Percentiles rank a stretch among this genome's conserved stretches.
Evolutionary conservation across 345 rosid genomes (phyloP).

Genomic region (Microthlaspi erraticum): DNA sequence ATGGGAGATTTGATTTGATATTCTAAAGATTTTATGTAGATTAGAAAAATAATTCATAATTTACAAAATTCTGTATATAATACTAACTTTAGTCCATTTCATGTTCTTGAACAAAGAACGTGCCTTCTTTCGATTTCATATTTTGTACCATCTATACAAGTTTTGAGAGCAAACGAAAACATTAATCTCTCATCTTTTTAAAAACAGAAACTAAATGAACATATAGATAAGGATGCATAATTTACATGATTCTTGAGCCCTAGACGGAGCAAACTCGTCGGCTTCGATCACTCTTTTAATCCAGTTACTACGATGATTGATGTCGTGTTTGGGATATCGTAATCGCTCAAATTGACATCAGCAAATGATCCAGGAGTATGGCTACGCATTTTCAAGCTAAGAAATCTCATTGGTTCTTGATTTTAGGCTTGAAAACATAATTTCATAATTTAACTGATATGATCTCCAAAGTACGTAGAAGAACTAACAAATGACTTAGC

Average conservation of each 20-base stretch:
- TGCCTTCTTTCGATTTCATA: conserved; percentile 60
- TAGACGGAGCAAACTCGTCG: conserved; percentile 58
- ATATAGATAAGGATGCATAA: background rate
- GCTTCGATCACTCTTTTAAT: conserved; percentile 69
- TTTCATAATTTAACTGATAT: no score
- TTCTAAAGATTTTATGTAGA: no score
- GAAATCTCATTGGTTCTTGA: no score
- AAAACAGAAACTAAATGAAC: background rate
- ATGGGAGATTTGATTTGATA: no score
- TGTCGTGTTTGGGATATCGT: conserved; percentile 61
- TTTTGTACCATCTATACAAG: conserved; percentile 56
- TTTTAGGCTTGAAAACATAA: no score
- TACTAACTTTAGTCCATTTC: no score
- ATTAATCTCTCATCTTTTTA: background rate
- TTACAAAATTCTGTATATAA: no score
- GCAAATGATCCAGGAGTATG: conserved; percentile 74
- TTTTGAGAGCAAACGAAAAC: no score
- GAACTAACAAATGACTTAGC: background rate
- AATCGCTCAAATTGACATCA: conserved; percentile 46
- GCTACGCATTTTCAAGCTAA: conserved; percentile 38
- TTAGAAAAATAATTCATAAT: no score
- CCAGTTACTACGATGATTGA: conserved; percentile 62
- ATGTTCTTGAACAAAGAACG: conserved; percentile 72
- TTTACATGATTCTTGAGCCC: conserved; percentile 89
- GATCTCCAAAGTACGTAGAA: background rate